phyloP scores from a whole-genome alignment of 768 basidiomycete genomes.

The Collybiopsis luxurians region DNA sequence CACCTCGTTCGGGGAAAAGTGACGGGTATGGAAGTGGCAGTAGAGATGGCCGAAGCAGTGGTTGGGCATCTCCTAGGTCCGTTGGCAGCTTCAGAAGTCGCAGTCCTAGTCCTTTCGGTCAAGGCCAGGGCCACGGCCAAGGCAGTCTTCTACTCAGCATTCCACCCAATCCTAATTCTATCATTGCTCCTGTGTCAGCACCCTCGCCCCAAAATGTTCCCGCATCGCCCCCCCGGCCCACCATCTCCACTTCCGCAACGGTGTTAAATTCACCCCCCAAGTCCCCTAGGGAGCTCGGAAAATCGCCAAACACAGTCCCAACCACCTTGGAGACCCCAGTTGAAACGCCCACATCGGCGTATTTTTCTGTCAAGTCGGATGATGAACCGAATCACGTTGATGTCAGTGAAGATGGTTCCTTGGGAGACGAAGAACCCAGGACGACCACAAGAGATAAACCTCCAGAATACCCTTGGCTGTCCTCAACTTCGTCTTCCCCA shows the following conservation, averaged over 20 bases:
- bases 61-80: constrained; percentile 10
- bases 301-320: too few relatives aligned
- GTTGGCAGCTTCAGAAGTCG: constrained; percentile 67
- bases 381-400: neutral
- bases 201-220: constrained; percentile 1
- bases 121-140: neutral
- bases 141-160: constrained; percentile 48
- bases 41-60: neutral
- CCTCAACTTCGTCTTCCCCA: constrained; percentile 15
- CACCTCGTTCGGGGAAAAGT: neutral
- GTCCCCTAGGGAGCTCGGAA: constrained; percentile 1
- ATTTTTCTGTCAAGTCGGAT: constrained; percentile 30
- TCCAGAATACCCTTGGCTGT: constrained; percentile 13
- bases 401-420: constrained; percentile 9
- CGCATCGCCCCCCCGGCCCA: constrained; percentile 3
- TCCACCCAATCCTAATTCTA: constrained; percentile 24
- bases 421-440: constrained; percentile 35
- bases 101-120: constrained; percentile 54
- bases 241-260: constrained; percentile 3
- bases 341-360: constrained; percentile 47
- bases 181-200: constrained; percentile 17
- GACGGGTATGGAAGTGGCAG: neutral
- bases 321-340: constrained; percentile 22
- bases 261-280: constrained; percentile 4
- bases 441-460: constrained; percentile 32